These are phyloP conservation scores for Ophiocordyceps australis DNA, from an alignment of 2,329 filamentous ascomycete species.

Conservation along the genomic window DNA sequence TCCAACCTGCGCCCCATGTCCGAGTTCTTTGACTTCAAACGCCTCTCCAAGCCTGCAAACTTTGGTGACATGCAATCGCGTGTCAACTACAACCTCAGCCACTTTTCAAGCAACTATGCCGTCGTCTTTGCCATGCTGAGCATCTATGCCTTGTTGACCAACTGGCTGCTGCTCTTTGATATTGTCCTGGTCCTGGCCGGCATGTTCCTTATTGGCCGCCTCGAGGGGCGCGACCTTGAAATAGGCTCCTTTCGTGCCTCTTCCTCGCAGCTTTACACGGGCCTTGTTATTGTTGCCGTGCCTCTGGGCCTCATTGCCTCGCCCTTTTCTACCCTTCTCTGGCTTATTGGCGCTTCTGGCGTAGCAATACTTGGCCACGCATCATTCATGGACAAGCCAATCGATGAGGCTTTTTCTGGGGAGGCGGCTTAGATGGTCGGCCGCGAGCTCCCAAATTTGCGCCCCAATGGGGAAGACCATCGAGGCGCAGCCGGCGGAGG, in stretches of 20 bases:
- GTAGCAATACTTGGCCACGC: conserved; percentile 92
- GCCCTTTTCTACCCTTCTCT: conserved; percentile 70
- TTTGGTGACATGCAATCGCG: conserved; percentile 80
- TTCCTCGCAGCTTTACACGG: conserved; percentile 86
- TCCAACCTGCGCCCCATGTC: conserved; percentile 79
- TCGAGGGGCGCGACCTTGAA: conserved; percentile 76
- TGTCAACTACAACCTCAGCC: conserved; percentile 90
- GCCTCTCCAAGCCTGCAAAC: conserved; percentile 82
- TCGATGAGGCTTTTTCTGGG: conserved; percentile 99
- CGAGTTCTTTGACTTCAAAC: conserved; percentile 94
- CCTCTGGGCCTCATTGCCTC: conserved; percentile 75
- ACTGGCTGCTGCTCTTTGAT: conserved; percentile 73
- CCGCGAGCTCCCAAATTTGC: conserved; percentile 92
- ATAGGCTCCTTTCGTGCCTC: conserved; percentile 69
- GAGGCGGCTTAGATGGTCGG: conserved; percentile 99
- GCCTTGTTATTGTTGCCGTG: conserved; percentile 63
- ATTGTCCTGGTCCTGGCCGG: conserved; percentile 75
- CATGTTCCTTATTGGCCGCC: conserved; percentile 81
- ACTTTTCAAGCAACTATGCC: conserved; percentile 98
- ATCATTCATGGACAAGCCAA: conserved; percentile 90
- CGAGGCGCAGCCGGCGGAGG: conserved; percentile 62
- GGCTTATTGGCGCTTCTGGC: conserved; percentile 90
- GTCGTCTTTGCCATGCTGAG: conserved; percentile 86
- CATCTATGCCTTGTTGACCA: conserved; percentile 88
- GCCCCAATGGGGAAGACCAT: conserved; percentile 99